Conservation (phyloP, 2,329 filamentous ascomycete genomes). For the Sporothrix humicola region DNA sequence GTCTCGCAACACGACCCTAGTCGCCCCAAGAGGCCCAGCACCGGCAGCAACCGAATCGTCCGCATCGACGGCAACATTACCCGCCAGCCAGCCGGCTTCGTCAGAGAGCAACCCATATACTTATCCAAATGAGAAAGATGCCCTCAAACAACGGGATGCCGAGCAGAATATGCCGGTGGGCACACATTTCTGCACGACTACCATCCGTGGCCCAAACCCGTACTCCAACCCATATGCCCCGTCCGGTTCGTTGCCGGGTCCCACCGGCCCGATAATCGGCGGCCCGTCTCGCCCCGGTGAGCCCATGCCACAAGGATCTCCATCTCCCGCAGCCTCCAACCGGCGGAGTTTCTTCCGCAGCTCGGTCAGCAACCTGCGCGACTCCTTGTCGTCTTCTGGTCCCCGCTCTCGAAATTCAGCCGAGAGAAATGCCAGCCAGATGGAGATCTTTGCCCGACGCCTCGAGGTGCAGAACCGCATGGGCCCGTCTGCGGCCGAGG, state of each 20-base stretch:
- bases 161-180: not conserved
- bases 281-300: not conserved
- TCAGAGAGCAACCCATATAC: not conserved
- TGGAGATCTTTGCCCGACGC: constrained; percentile 30
- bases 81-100: not conserved
- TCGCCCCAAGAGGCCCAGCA: not conserved
- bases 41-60: not conserved
- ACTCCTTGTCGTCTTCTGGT: not conserved
- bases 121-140: constrained; percentile 14
- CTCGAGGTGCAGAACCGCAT: constrained; percentile 25
- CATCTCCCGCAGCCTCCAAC: not conserved
- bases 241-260: not conserved
- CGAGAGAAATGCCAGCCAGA: constrained; percentile 14
- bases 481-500: constrained; percentile 32
- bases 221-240: not conserved
- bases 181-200: constrained; percentile 10
- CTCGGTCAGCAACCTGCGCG: constrained; percentile 29
- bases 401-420: not conserved
- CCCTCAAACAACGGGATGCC: constrained; percentile 22
- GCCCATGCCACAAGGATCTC: not conserved
- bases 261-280: not conserved
- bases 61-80: not conserved
- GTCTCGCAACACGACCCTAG: constrained; percentile 4
- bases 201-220: not conserved
- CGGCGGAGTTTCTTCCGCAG: constrained; percentile 24